Evolutionary conservation across 2,329 filamentous ascomycete species (phyloP).

Genomic region (Xylaria arbuscula): DNA sequence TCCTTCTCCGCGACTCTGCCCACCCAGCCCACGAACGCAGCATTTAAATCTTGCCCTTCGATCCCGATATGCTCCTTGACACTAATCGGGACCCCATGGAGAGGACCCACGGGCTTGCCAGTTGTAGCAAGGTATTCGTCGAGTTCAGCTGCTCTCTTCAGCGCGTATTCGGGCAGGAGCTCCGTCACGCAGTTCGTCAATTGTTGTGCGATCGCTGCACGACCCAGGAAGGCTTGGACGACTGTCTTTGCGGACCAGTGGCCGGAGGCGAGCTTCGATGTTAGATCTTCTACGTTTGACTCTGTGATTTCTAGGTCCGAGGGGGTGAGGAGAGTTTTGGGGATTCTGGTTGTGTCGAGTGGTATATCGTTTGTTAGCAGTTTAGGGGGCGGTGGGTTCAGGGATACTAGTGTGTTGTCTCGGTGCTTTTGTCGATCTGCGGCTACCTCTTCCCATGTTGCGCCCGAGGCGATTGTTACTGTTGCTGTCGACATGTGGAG

Average conservation of each 20-base stretch:
- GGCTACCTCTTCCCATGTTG: slow-evolving; percentile 61
- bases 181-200: slow-evolving; percentile 51
- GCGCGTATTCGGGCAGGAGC: slow-evolving; percentile 41
- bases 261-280: slow-evolving; percentile 56
- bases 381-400: slow-evolving; percentile 55
- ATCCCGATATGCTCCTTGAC: slow-evolving; percentile 65
- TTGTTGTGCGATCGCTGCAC: slow-evolving; percentile 65
- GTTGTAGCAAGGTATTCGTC: slow-evolving; percentile 41
- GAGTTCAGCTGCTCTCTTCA: slow-evolving; percentile 43
- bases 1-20: slow-evolving; percentile 58
- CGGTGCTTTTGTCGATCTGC: slow-evolving; percentile 58
- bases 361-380: slow-evolving; percentile 49
- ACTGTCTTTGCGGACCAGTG: slow-evolving; percentile 58
- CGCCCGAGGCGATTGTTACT: slow-evolving; percentile 45
- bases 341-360: slow-evolving; percentile 58
- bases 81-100: slow-evolving; percentile 54
- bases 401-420: slow-evolving; percentile 55
- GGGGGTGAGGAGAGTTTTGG: slow-evolving; percentile 57
- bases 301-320: slow-evolving; percentile 64
- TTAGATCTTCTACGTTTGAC: slow-evolving; percentile 56
- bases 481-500: slow-evolving; percentile 38
- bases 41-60: slow-evolving; percentile 60
- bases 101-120: slow-evolving; percentile 42
- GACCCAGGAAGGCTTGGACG: slow-evolving; percentile 63
- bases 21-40: slow-evolving; percentile 62